These are phyloP conservation scores for Cetraspora pellucida DNA, from an alignment of 192 early-diverging fungal species.

Conservation along the genomic window DNA sequence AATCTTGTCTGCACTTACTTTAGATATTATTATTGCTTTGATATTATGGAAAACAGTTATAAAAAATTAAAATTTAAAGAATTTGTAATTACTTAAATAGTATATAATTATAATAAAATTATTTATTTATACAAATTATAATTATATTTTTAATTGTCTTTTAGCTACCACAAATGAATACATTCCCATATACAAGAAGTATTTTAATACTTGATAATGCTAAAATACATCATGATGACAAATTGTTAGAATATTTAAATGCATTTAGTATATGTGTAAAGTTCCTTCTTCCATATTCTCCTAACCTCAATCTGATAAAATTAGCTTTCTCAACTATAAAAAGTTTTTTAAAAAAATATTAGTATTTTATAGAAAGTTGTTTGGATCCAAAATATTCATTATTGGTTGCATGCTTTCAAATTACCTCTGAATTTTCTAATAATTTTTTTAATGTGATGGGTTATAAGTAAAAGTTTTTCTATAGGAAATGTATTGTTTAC, in stretches of 20 bases:
- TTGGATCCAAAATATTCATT: conserved; percentile 3
- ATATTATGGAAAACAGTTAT: conserved; percentile 20
- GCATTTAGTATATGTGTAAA: neutral
- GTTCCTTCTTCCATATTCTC: conserved; percentile 14
- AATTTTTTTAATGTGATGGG: neutral
- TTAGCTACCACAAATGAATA: neutral
- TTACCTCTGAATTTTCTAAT: neutral
- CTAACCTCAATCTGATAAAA: conserved; percentile 17
- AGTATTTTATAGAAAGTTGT: neutral
- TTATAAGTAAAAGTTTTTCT: too few relatives aligned
- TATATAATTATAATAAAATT: neutral
- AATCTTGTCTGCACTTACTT: neutral
- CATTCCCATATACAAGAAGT: neutral
- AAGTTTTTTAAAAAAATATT: neutral
- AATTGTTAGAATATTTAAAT: neutral
- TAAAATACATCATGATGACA: conserved; percentile 9
- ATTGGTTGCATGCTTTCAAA: conserved; percentile 8
- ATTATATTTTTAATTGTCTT: neutral
- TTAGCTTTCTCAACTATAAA: conserved; percentile 18
- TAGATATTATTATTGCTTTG: conserved; percentile 6
- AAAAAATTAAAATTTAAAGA: neutral
- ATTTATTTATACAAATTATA: neutral
- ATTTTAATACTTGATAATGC: conserved; percentile 5
- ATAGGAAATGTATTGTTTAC: neutral
- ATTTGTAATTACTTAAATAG: conserved; percentile 6